Evolutionary conservation across 345 rosid species (phyloP).

Genomic region (Physaria fendleri): DNA sequence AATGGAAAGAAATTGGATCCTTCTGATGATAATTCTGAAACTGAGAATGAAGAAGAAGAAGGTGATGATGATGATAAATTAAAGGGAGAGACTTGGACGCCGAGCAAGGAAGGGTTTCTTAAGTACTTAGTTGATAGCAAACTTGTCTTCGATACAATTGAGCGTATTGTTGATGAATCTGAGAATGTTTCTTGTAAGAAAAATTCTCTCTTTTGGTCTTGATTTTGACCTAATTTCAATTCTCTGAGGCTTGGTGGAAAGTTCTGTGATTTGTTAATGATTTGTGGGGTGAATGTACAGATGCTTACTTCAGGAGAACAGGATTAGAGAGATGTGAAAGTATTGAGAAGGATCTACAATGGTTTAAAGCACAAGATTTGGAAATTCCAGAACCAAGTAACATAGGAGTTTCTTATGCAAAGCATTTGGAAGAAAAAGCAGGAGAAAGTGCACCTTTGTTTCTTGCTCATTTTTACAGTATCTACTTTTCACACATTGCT

Average conservation of each 20-base stretch:
- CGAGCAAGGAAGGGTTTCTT: conserved; percentile 61
- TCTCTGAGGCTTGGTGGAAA: neutral
- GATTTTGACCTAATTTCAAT: neutral
- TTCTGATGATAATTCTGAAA: conserved; percentile 4
- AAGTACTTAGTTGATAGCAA: conserved; percentile 70
- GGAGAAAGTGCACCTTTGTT: conserved; percentile 65
- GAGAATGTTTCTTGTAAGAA: conserved; percentile 26
- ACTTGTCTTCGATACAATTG: conserved; percentile 66
- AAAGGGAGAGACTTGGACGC: conserved; percentile 46
- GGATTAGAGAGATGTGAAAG: conserved; percentile 68
- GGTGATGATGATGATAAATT: conserved; percentile 19
- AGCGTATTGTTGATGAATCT: conserved; percentile 70
- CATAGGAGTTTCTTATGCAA: conserved; percentile 56
- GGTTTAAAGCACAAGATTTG: conserved; percentile 44
- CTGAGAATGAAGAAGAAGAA: conserved; percentile 7
- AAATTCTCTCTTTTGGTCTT: neutral
- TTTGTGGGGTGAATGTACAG: conserved; percentile 30
- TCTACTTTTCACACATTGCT: conserved; percentile 83
- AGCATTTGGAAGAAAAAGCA: conserved; percentile 68
- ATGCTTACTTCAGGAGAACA: conserved; percentile 79
- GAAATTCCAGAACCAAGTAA: conserved; percentile 57
- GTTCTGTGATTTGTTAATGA: neutral
- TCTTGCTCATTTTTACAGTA: conserved; percentile 80
- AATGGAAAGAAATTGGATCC: conserved; percentile 44
- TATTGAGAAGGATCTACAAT: conserved; percentile 63